Conservation (phyloP, 176 grass and related monocot species). For the Saccharum officinarum region DNA sequence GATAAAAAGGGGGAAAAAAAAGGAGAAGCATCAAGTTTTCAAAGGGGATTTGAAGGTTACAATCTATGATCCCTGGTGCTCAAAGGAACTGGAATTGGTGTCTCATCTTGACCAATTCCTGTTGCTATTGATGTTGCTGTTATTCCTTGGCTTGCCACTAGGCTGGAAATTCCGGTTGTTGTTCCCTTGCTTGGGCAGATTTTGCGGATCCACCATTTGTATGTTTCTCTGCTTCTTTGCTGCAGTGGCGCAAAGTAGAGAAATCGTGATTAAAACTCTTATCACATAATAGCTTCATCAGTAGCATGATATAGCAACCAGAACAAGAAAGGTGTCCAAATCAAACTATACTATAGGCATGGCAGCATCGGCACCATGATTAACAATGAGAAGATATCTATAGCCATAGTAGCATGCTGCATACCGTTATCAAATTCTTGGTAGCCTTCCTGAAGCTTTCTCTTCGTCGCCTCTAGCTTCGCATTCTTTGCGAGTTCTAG, state of each 20-base stretch:
- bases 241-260: slow-evolving; percentile 32
- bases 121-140: slow-evolving; percentile 26
- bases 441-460: slow-evolving; percentile 75
- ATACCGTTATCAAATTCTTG: slow-evolving; percentile 70
- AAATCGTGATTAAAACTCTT: background rate
- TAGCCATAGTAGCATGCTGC: background rate
- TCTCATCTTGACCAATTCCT: slow-evolving; percentile 53
- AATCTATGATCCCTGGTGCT: background rate
- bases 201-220: slow-evolving; percentile 64
- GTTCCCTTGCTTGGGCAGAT: slow-evolving; percentile 55
- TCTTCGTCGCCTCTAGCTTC: slow-evolving; percentile 52
- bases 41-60: background rate
- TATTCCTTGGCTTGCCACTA: slow-evolving; percentile 46
- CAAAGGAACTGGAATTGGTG: slow-evolving; percentile 15
- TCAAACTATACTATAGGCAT: background rate
- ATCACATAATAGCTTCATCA: background rate
- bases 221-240: slow-evolving; percentile 71
- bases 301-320: background rate
- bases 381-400: background rate
- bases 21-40: background rate
- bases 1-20: no score
- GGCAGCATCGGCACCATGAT: background rate
- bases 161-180: slow-evolving; percentile 43
- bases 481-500: slow-evolving; percentile 52
- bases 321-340: background rate